Evolutionary conservation across 306 rosid species (phyloP), one percentile per base, ranked within the genome.

Genomic region (Arachis hypogaea): DNA sequence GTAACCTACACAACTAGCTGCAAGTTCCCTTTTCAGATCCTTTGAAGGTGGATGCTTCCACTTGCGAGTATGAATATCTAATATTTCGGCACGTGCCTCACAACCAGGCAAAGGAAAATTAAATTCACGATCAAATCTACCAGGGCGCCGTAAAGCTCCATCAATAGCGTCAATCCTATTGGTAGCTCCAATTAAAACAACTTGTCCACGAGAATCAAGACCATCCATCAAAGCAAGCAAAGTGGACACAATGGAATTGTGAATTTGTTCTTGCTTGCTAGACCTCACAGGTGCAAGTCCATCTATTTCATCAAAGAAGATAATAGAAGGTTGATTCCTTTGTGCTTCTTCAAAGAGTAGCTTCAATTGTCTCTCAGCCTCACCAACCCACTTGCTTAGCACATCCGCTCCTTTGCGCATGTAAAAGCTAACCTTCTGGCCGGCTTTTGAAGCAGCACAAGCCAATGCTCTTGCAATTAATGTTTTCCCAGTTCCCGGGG

Each of bases 151-250:
- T 82, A 94, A 84, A 67, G 99, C 99, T 68, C 99, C 99, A 83
- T 94, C 97, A 56, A 94, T 94, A 33, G 97, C 99, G 82, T 94
- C 99, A 69, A 94, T 88, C 80, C 99, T 92, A 72, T 94, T 94
- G 69, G 99, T 94, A 57, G 99, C 99, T 78, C 99, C 99, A 63
- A 94, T 94, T 67, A 94, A 89, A 76, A 94, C 99, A 41, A 94
- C 99, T 82, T 94, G 99, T 42, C 99, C 99, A 51, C 99, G 97
- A 77, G 99, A 94, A 77, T 94, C 99, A 79, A 94, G 97, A 69
- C 99, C 99, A 80, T 94, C 99, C 99, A 94, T 94, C 86, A 94
- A 76, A 74, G 99, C 99, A 88, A 94, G 99, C 92, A 94, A 82
- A 36, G 99, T 94, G 69, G 99, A 94, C 63, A 94, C 99, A 66